A percentile compares a stretch with the other conserved stretches of the same genome.
These are phyloP conservation scores for Albugo candida DNA, from an alignment of 352 stramenopile species.

Conservation along the genomic window DNA sequence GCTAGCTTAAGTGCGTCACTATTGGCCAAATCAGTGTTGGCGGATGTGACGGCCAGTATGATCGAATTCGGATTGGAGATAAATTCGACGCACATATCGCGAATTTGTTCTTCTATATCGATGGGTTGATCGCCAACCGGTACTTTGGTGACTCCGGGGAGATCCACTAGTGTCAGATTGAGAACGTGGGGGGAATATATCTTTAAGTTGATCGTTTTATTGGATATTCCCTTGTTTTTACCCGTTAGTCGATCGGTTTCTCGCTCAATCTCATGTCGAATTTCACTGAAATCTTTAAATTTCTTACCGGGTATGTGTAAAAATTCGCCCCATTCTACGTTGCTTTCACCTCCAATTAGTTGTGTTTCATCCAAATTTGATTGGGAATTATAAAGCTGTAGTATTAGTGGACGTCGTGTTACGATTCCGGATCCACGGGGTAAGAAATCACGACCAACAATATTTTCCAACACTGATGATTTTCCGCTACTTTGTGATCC, in stretches of 20 bases:
- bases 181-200: constrained; percentile 96
- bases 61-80: constrained; percentile 98
- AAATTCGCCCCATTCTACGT: constrained; percentile 96
- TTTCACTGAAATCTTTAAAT: constrained; percentile 94
- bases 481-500: constrained; percentile 94
- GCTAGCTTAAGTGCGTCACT: constrained; percentile 97
- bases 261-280: constrained; percentile 93
- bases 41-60: constrained; percentile 95
- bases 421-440: constrained; percentile 96
- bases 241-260: constrained; percentile 93
- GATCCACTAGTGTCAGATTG: constrained; percentile 98
- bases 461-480: constrained; percentile 90
- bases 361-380: constrained; percentile 8
- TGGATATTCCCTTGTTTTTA: constrained; percentile 96
- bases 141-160: constrained; percentile 97
- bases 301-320: constrained; percentile 89
- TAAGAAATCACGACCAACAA: constrained; percentile 90
- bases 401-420: constrained; percentile 91
- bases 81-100: constrained; percentile 97
- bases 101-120: constrained; percentile 99
- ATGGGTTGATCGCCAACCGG: constrained; percentile 96
- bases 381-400: constrained; percentile 94
- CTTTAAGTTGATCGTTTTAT: constrained; percentile 98
- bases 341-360: constrained; percentile 10
- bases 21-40: constrained; percentile 98